Percentiles rank a stretch among this genome's conserved stretches.
These are phyloP conservation scores for Collybia mongolica DNA, from an alignment of 768 basidiomycete species.

Conservation along the genomic window DNA sequence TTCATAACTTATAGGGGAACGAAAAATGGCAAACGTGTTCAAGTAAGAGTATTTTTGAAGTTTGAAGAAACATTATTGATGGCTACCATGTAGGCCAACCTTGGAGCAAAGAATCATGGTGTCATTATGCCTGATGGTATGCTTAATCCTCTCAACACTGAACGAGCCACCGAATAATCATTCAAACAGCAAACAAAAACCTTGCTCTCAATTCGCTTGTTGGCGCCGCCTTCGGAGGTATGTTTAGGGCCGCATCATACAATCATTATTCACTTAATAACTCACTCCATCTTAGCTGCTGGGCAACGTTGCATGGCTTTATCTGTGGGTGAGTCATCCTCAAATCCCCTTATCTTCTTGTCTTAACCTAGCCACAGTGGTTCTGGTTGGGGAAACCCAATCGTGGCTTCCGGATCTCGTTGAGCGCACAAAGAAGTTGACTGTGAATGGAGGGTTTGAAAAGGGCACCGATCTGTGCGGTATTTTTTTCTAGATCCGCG, in stretches of 20 bases:
- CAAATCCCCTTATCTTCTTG: not conserved
- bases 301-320: constrained; percentile 98
- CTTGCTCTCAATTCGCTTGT: constrained; percentile 87
- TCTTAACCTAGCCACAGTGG: constrained; percentile 34
- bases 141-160: constrained; percentile 12
- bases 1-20: constrained; percentile 55
- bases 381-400: constrained; percentile 78
- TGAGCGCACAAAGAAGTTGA: constrained; percentile 75
- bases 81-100: constrained; percentile 37
- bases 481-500: not conserved
- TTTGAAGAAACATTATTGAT: not conserved
- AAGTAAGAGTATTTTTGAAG: constrained; percentile 35
- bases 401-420: constrained; percentile 87
- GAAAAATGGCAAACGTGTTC: constrained; percentile 85
- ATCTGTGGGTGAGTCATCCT: constrained; percentile 67
- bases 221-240: constrained; percentile 92
- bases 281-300: constrained; percentile 55
- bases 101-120: constrained; percentile 98
- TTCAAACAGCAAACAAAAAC: constrained; percentile 81
- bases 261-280: not conserved
- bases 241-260: constrained; percentile 14
- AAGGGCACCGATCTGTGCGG: constrained; percentile 74
- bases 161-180: not conserved
- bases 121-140: constrained; percentile 91
- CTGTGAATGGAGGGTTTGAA: constrained; percentile 91